Evolutionary conservation across 176 grass and related monocot species (phyloP), one percentile per base, ranked within the genome.

Genomic region (Rhynchospora tenuis): DNA sequence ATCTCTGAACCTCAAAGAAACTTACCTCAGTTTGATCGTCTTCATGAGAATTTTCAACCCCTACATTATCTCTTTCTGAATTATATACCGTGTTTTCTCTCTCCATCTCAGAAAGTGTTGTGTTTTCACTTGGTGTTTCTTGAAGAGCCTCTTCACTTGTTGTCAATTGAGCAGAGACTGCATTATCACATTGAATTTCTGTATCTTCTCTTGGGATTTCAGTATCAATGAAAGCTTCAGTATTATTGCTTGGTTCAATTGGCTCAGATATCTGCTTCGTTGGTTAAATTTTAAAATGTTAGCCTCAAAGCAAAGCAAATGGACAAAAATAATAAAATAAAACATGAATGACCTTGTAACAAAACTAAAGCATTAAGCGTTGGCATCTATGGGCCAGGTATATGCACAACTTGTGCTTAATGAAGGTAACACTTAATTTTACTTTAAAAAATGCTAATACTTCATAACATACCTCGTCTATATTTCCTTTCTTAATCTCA

Each of bases 21-120:
- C 22, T 65, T 81, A 81, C 79, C 79, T 44, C 38, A 63, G 50
- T 81, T 63, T 17, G 15, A 9, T 58, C 47, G 2, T 79, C 75
- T 65, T 65, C 79, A 26, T 65, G 59, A 81, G 20, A 29, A 80
- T n/a, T 61, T 60, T 22, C 28, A 61, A 43, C 76, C 54, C 16
- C 54, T 13, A 58, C 29, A 38, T 79, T 19, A 14, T 79, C 74
- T 64, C 2, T 64, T 64, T 27, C 24, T 13, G 61, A 28, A 28
- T 64, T 27, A 29, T 14, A 29, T 24, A 23, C 26, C 10, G 0
- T 22, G 33, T 23, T 46, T 42, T 72, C 68, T 20, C 4, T 47
- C 43, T 74, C 45, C 45, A 73, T 73, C 42, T 51, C 20, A 51
- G 45, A 74, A 74, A 74, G 45, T 74, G 22, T 27, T 50, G 45